Base-by-base conservation (phyloP, 2,329 filamentous ascomycete genomes). In the Calonectria honghensis region DNA sequence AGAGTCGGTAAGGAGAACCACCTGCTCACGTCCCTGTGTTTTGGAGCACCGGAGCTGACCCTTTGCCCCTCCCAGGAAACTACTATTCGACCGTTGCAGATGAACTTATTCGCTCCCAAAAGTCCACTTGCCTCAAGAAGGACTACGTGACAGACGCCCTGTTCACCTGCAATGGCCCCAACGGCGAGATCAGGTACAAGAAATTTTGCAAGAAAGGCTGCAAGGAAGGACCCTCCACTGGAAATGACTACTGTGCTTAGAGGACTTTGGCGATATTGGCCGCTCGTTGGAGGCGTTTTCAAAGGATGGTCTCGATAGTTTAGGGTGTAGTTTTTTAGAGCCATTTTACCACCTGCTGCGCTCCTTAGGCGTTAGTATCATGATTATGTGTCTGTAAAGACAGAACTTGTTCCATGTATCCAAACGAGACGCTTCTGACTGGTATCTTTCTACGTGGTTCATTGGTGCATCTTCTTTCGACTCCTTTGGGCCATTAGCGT, bases 181-280 rank as follows among this genome's bases (percentile, higher is more conserved):
- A 75, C 16, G 73, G 73, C 13, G 63, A 48, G 3, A 75, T 75
- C 51, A 70, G n/a, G 35, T 75, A 52, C 45, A 67, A 73, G 51
- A 31, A 54, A 31, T 75, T 69, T 29, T 75, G 73, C 63, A 41
- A 52, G 45, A 73, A 70, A 0, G 73, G 73, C 14, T 75, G 73
- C 37, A 9, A 16, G 20, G 50, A 67, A 20, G 63, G 63, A 4
- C 51, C 41, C 16, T 16, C 20, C 24, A 63, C 31, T 5, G 66
- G 70, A 45, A 72, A 61, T 27, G 73, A 75, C 50, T 59, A 73
- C 45, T 75, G 73, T 35, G 24, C 14, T 10, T 63, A 27, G 20
- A 6, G 14, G 2, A 3, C 14, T 20, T 16, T 31, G 7, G n/a
- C 5, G 16, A 24, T 63, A 6, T 4, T 0, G 10, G 35, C 6